Percentiles rank a stretch among this genome's conserved stretches.
Conservation (phyloP, 805 yeast species). For the Pachysolen tannophilus region DNA sequence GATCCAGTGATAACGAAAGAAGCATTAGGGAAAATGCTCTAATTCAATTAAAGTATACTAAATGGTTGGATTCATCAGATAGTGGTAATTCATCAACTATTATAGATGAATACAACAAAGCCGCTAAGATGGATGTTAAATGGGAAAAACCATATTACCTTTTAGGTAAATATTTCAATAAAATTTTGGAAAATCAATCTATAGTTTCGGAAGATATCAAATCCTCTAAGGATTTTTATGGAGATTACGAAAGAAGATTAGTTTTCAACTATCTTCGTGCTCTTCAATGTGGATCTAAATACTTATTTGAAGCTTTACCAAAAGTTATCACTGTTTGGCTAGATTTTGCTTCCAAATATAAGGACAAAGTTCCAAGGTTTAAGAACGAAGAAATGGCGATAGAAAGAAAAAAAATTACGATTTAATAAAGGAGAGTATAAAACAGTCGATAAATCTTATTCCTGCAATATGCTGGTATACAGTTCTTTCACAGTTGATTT, state of each 20-base stretch:
- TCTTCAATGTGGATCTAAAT: constrained; percentile 52
- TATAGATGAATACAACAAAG: constrained; percentile 55
- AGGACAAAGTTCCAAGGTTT: constrained; percentile 15
- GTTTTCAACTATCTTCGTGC: constrained; percentile 52
- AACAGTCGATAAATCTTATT: constrained; percentile 32
- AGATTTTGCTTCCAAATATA: constrained; percentile 48
- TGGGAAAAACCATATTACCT: constrained; percentile 81
- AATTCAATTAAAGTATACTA: constrained; percentile 70
- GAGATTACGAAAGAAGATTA: constrained; percentile 46
- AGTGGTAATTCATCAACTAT: constrained; percentile 73
- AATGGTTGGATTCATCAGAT: constrained; percentile 83
- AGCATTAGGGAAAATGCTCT: constrained; percentile 19
- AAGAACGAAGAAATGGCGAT: constrained; percentile 16
- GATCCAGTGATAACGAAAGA: constrained; percentile 1
- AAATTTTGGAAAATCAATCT: constrained; percentile 63
- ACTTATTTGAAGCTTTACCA: constrained; percentile 78
- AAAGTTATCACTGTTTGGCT: constrained; percentile 89
- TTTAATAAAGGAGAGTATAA: constrained; percentile 41
- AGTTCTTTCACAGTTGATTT: constrained; percentile 77
- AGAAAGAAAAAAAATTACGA: constrained; percentile 30
- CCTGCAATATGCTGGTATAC: constrained; percentile 68
- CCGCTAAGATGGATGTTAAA: constrained; percentile 42
- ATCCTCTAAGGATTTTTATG: constrained; percentile 27
- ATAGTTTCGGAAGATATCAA: constrained; percentile 9
- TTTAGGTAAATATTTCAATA: constrained; percentile 72